Conservation (phyloP, 2,329 filamentous ascomycete species). For the Botrytis squamosa region DNA sequence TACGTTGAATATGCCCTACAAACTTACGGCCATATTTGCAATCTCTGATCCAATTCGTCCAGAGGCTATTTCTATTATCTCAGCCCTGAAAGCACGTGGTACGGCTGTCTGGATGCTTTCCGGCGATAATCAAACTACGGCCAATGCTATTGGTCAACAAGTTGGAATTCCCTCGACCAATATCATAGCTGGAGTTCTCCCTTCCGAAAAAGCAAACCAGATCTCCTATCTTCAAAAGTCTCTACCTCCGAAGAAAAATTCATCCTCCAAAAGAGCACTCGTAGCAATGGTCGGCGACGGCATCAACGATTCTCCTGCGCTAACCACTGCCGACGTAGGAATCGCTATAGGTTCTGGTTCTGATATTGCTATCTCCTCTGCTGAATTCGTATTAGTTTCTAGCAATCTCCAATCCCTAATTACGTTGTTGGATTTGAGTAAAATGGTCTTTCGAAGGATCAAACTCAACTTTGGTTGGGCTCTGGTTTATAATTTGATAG, state of each 20-base stretch:
- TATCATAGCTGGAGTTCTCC: slow-evolving; percentile 84
- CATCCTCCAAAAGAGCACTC: slow-evolving; percentile 46
- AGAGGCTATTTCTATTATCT: slow-evolving; percentile 66
- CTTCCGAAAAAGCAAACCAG: slow-evolving; percentile 75
- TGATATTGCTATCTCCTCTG: slow-evolving; percentile 78
- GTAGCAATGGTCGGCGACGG: slow-evolving; percentile 86
- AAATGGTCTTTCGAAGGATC: slow-evolving; percentile 61
- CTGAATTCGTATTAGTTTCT: slow-evolving; percentile 75
- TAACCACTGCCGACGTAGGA: slow-evolving; percentile 77
- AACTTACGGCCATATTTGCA: slow-evolving; percentile 65
- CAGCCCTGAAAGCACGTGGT: slow-evolving; percentile 60
- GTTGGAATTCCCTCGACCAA: slow-evolving; percentile 72
- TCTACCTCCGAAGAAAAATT: slow-evolving; percentile 32
- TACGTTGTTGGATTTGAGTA: slow-evolving; percentile 57
- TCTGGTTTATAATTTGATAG: slow-evolving; percentile 61
- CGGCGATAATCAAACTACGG: slow-evolving; percentile 85
- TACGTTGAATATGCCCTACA: slow-evolving; percentile 41
- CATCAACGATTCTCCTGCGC: slow-evolving; percentile 80
- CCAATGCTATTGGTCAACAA: slow-evolving; percentile 70
- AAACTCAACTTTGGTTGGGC: slow-evolving; percentile 70
- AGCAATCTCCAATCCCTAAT: slow-evolving; percentile 58
- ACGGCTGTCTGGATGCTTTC: slow-evolving; percentile 89
- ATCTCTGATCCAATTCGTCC: slow-evolving; percentile 79
- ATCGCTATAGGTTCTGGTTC: slow-evolving; percentile 80
- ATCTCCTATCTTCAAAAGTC: slow-evolving; percentile 59